Conservation (phyloP, 2,329 filamentous ascomycete species). For the Pseudopithomyces chartarum region DNA sequence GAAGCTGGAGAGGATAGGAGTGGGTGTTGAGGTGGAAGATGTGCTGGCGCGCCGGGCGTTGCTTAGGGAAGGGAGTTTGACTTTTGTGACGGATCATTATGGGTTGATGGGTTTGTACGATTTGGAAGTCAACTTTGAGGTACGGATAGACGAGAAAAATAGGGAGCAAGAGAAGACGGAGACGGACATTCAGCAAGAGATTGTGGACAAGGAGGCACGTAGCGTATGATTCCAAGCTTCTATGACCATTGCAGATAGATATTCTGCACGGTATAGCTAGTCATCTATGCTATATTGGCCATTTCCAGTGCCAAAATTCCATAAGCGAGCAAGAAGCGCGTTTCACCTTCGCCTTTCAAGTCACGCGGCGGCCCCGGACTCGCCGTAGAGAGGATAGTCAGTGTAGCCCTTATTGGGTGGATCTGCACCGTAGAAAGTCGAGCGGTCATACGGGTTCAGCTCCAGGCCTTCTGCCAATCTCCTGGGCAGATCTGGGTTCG, state of each 20-base stretch:
- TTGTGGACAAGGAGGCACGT: neutral
- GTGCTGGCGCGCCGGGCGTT: constrained; percentile 10
- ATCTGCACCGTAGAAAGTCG: constrained; percentile 50
- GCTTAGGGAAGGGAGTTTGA: constrained; percentile 13
- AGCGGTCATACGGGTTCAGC: constrained; percentile 51
- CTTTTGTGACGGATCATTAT: constrained; percentile 56
- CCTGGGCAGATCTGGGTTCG: constrained; percentile 56
- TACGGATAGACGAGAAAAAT: neutral
- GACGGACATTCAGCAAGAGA: neutral
- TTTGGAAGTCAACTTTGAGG: neutral
- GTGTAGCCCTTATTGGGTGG: constrained; percentile 44
- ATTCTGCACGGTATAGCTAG: neutral
- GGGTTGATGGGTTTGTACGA: constrained; percentile 43
- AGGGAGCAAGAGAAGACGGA: neutral
- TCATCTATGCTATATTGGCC: constrained; percentile 7
- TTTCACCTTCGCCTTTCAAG: constrained; percentile 3
- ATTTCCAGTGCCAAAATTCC: constrained; percentile 15
- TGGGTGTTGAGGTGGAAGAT: constrained; percentile 50
- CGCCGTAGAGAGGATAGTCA: constrained; percentile 47
- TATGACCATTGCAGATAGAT: neutral
- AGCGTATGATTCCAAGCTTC: neutral
- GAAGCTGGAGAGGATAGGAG: constrained; percentile 54
- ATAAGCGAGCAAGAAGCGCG: neutral
- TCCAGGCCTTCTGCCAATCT: constrained; percentile 50
- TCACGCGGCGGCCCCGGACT: constrained; percentile 19